Evolutionary conservation across 2,329 filamentous ascomycete species (phyloP).

Genomic region (Coniochaeta pulveracea): DNA sequence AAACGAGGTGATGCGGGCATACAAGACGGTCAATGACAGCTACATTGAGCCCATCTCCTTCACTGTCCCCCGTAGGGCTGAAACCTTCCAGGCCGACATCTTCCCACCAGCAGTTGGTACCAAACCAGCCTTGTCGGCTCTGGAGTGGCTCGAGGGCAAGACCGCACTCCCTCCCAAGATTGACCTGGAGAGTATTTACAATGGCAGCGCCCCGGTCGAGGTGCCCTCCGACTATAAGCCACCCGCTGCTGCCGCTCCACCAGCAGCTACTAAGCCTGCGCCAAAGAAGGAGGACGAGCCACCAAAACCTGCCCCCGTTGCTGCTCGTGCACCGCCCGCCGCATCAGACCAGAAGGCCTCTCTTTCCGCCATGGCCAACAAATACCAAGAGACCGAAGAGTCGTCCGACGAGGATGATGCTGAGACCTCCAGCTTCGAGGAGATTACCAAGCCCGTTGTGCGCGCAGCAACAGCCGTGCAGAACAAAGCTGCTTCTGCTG

Average conservation of each 20-base stretch:
- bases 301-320: slow-evolving; percentile 20
- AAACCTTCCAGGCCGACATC: slow-evolving; percentile 95
- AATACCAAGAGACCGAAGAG: slow-evolving; percentile 64
- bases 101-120: slow-evolving; percentile 76
- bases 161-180: slow-evolving; percentile 80
- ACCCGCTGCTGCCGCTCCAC: slow-evolving; percentile 29
- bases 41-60: slow-evolving; percentile 98
- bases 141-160: slow-evolving; percentile 83
- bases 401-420: slow-evolving; percentile 32
- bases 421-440: slow-evolving; percentile 76
- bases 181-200: slow-evolving; percentile 84
- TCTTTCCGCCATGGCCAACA: slow-evolving; percentile 74
- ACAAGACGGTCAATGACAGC: slow-evolving; percentile 90
- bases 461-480: slow-evolving; percentile 29
- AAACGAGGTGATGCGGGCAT: slow-evolving; percentile 90
- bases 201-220: slow-evolving; percentile 70
- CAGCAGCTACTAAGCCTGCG: slow-evolving; percentile 31
- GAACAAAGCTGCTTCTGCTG: slow-evolving; percentile 32
- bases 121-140: slow-evolving; percentile 68
- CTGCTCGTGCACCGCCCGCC: slow-evolving; percentile 46
- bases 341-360: slow-evolving; percentile 80
- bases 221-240: slow-evolving; percentile 60
- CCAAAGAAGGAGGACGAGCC: slow-evolving; percentile 45
- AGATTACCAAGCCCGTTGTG: slow-evolving; percentile 64
- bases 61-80: slow-evolving; percentile 84